Conservation (phyloP, 2,329 filamentous ascomycete genomes). For the Exophiala oligosperma region DNA sequence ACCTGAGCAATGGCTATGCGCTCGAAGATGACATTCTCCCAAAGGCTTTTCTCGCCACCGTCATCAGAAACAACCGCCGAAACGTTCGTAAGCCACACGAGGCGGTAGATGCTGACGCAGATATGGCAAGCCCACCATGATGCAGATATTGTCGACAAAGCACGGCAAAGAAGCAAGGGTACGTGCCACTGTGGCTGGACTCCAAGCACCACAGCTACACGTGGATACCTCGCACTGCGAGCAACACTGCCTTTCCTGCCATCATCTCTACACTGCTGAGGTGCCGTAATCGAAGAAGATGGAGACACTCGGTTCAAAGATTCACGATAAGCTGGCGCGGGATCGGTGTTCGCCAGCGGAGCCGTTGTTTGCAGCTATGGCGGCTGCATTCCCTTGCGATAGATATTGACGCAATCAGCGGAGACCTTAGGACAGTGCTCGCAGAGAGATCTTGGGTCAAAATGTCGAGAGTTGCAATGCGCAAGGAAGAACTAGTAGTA, state of each 20-base stretch:
- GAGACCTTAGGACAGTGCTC: neutral
- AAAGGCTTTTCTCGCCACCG: slow-evolving; percentile 42
- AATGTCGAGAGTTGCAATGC: neutral
- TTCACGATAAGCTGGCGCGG: slow-evolving; percentile 16
- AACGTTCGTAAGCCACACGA: slow-evolving; percentile 44
- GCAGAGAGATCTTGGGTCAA: neutral
- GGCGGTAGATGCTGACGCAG: slow-evolving; percentile 53
- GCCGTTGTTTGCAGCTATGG: slow-evolving; percentile 21
- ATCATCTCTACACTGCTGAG: neutral
- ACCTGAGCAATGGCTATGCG: slow-evolving; percentile 23
- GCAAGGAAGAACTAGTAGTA: too few species aligned
- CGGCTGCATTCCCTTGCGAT: slow-evolving; percentile 20
- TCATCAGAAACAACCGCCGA: slow-evolving; percentile 39
- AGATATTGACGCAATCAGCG: neutral
- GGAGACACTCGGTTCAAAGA: neutral
- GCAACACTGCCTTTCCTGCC: slow-evolving; percentile 15
- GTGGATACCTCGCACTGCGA: slow-evolving; percentile 61
- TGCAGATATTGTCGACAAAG: slow-evolving; percentile 69
- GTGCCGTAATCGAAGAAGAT: neutral
- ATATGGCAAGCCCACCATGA: slow-evolving; percentile 69
- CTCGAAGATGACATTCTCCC: slow-evolving; percentile 35
- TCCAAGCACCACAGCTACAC: slow-evolving; percentile 75
- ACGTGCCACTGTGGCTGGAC: slow-evolving; percentile 72
- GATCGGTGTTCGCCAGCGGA: slow-evolving; percentile 23
- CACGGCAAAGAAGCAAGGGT: slow-evolving; percentile 70